Percentiles rank a stretch among this genome's conserved stretches.
phyloP scores from a whole-genome alignment of 1,284 basidiomycete genomes.

The Papiliotrema nemorosa region DNA sequence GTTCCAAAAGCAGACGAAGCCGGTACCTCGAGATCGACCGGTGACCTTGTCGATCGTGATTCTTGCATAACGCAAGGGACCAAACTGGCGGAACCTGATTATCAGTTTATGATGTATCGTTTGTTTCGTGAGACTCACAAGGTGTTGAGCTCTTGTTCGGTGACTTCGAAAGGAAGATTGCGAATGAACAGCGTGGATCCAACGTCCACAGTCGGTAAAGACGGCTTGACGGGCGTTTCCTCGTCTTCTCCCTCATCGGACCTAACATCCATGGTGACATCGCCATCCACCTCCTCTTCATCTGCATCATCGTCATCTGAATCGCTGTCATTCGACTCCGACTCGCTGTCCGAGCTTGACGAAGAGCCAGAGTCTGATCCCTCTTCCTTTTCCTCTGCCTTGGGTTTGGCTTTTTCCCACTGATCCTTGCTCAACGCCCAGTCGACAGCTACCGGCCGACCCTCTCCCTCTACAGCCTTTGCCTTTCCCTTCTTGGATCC shows the following conservation, averaged over 20 bases:
- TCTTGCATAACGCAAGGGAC: slow-evolving; percentile 87
- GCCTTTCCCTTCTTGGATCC: slow-evolving; percentile 49
- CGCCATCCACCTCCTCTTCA: slow-evolving; percentile 48
- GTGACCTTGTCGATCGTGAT: slow-evolving; percentile 83
- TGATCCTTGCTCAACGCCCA: slow-evolving; percentile 94
- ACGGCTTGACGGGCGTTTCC: slow-evolving; percentile 62
- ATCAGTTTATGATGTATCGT: too few relatives aligned
- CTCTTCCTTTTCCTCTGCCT: slow-evolving; percentile 51
- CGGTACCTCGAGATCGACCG: slow-evolving; percentile 86
- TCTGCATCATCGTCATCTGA: slow-evolving; percentile 52
- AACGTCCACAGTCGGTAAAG: slow-evolving; percentile 70
- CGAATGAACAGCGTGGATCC: slow-evolving; percentile 93
- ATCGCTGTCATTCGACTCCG: slow-evolving; percentile 22
- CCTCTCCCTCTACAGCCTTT: slow-evolving; percentile 50
- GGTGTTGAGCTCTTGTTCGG: slow-evolving; percentile 79
- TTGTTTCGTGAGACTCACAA: slow-evolving; percentile 62
- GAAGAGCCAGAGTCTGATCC: slow-evolving; percentile 7
- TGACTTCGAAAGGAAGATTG: slow-evolving; percentile 88
- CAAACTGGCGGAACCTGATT: slow-evolving; percentile 79
- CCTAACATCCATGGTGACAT: slow-evolving; percentile 54
- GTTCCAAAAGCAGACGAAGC: slow-evolving; percentile 98
- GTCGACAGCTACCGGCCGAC: slow-evolving; percentile 84
- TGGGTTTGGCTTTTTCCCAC: slow-evolving; percentile 75
- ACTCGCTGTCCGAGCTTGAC: slow-evolving; percentile 44
- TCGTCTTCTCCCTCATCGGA: slow-evolving; percentile 53